Conservation (phyloP, 202 grass and related monocot species). For the Brachypodium distachyon region DNA sequence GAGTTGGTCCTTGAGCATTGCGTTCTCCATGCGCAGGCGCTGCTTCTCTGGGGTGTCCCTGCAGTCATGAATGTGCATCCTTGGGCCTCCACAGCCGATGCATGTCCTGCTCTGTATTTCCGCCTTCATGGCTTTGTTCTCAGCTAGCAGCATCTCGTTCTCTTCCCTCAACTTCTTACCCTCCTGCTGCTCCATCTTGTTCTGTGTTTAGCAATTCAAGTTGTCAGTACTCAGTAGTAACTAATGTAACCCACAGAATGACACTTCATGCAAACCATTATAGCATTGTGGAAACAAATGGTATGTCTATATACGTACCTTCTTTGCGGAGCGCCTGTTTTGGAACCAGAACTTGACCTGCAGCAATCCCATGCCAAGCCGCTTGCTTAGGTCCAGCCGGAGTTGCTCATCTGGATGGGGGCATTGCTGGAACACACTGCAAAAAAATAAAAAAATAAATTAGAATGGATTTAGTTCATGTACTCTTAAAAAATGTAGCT, state of each 20-base stretch:
- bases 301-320: constrained; percentile 8
- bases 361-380: not conserved
- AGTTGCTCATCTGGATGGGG: constrained; percentile 21
- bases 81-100: constrained; percentile 5
- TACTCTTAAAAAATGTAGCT: not conserved
- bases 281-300: not conserved
- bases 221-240: too few relatives aligned
- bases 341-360: too few relatives aligned
- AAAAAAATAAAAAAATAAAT: not conserved
- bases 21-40: constrained; percentile 21
- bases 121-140: constrained; percentile 21
- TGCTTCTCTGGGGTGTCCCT: not conserved
- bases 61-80: not conserved
- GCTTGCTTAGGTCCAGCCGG: constrained; percentile 8
- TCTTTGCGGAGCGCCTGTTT: constrained; percentile 28
- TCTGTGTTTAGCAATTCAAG: not conserved
- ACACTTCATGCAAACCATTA: not conserved
- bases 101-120: not conserved
- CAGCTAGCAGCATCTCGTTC: constrained; percentile 13
- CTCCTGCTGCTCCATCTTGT: constrained; percentile 6
- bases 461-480: not conserved
- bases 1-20: constrained; percentile 20
- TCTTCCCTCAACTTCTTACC: not conserved
- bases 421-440: constrained; percentile 14
- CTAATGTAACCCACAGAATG: not conserved